Percentiles rank a stretch among this genome's conserved stretches.
phyloP scores from a whole-genome alignment of 768 basidiomycete genomes.

The Russula olivacea region DNA sequence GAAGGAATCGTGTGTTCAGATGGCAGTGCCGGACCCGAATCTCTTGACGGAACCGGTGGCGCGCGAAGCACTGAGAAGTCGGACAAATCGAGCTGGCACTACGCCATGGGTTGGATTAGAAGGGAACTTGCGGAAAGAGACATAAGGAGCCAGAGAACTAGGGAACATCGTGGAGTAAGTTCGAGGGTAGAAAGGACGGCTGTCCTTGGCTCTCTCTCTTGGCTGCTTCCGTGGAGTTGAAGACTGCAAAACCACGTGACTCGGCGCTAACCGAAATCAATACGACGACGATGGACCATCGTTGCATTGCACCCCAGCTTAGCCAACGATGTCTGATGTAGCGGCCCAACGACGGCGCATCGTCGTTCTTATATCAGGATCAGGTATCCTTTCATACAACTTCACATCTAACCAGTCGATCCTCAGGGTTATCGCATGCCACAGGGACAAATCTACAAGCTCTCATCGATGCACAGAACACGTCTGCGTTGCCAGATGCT shows the following conservation, averaged over 20 bases:
- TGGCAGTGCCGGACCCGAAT: not conserved
- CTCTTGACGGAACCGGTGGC: not conserved
- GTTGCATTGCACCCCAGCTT: not conserved
- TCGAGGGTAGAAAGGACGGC: not conserved
- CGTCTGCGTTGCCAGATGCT: slow-evolving; percentile 63
- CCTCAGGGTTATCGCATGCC: not conserved
- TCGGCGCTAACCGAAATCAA: not conserved
- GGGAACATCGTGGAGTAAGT: slow-evolving; percentile 8
- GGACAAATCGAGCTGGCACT: not conserved
- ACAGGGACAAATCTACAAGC: slow-evolving; percentile 95
- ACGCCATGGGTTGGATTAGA: not conserved
- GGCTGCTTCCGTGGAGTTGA: not conserved
- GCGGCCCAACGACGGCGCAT: slow-evolving; percentile 9
- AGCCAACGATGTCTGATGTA: slow-evolving; percentile 7
- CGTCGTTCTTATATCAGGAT: slow-evolving; percentile 58
- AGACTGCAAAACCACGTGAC: slow-evolving; percentile 15
- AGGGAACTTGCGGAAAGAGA: not conserved
- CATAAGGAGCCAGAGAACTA: not conserved
- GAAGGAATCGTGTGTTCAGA: not conserved
- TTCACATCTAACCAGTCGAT: not conserved
- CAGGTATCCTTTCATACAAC: slow-evolving; percentile 37
- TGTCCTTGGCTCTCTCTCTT: not conserved
- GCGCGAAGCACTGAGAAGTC: not conserved
- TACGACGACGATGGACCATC: too few relatives aligned
- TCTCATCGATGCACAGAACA: slow-evolving; percentile 80